Evolutionary conservation across 768 basidiomycete genomes (phyloP), one percentile per base, ranked within the genome.

Genomic region (Xerocomus brunneocitrinus): DNA sequence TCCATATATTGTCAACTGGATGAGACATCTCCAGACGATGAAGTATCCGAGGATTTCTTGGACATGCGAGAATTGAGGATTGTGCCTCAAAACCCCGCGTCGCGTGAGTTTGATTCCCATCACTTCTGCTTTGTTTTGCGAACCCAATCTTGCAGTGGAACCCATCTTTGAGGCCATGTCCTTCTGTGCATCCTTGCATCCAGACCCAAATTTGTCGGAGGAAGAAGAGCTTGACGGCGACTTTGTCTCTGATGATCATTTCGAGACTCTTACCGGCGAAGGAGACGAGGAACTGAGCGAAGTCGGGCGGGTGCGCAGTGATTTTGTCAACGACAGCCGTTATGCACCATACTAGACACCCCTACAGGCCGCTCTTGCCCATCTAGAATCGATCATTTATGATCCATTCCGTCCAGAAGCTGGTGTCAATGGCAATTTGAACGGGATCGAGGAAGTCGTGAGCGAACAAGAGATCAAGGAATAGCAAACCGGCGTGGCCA

Each of bases 1-100:
- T 87, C 83, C 7, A 80, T 98, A 65, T 98, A 98, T 70, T 97
- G 94, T 66, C 97, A 99, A 61, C 80, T 98, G 10, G 95, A 97
- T 61, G 91, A 91, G 47, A 71, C 72, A n/a, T 64, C 58, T 65
- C 50, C 73, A 72, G 60, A 61, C 74, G 61, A 67, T 55, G 65
- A 73, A 71, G 35, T 69, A 1, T 46, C 60, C 24, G 61, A 66
- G 14, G 69, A 77, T 30, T 69, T 67, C 27, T 76, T 68, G 39
- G 77, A 81, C 8, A 85, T 95, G 82, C 78, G 89, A 49, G 95
- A 98, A 64, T 75, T 99, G 50, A 80, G 70, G 60, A 86, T 99
- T 62, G 74, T 85, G 13, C 89, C 95, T 2, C 71, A 77, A 58
- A 72, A 79, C 36, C 12, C 78, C 3, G 65, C 71, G 9, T 76